Evolutionary conservation across 2,329 filamentous ascomycete genomes (phyloP), one percentile per base, ranked within the genome.

Genomic region (Zasmidium angulare): DNA sequence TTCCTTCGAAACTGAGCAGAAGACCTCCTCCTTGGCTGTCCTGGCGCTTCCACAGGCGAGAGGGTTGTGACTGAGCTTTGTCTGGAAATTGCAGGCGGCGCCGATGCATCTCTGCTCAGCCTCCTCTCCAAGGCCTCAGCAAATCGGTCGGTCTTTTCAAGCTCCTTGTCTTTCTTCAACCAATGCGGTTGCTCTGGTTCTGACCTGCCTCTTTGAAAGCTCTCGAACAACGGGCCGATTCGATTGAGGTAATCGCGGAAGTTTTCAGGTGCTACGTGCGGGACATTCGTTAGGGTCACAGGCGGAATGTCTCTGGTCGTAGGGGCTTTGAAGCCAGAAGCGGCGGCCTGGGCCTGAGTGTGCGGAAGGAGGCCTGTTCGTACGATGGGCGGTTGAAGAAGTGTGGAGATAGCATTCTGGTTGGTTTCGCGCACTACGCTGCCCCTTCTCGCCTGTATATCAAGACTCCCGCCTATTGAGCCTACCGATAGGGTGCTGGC

Each of bases 381-480:
- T 58, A 96, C 86, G 66, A 96, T 96, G 2, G 93, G 91, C 24
- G 91, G 89, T 71, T 96, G 90, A 2, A 98, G 84, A n/a, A 98
- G 83, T 1, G 91, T 96, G 9, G 93, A 96, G 68, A 98, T 98
- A 62, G 95, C 92, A 84, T 96, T 97, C 68, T 93, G 90, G 11
- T 88, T 86, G n/a, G 86, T 85, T 75, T 96, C 92, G 53, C 79
- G 82, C 68, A 88, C 81, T 17, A 87, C 78, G 79, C 84, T 76
- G 80, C 77, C 76, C 62, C 81, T 74, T 74, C 81, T 79, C 1
- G 83, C 78, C n/a, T 85, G 84, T 9, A 85, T 86, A 71, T 96
- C 91, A 61, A 96, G 79, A 36, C 86, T 83, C n/a, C 91, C 91
- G 62, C 92, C 92, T 72, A 96, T 86, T 29, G 93, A 97, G 72